These are phyloP conservation scores for Pugionium dolabratum DNA, from an alignment of 345 rosid species.

Conservation along the genomic window DNA sequence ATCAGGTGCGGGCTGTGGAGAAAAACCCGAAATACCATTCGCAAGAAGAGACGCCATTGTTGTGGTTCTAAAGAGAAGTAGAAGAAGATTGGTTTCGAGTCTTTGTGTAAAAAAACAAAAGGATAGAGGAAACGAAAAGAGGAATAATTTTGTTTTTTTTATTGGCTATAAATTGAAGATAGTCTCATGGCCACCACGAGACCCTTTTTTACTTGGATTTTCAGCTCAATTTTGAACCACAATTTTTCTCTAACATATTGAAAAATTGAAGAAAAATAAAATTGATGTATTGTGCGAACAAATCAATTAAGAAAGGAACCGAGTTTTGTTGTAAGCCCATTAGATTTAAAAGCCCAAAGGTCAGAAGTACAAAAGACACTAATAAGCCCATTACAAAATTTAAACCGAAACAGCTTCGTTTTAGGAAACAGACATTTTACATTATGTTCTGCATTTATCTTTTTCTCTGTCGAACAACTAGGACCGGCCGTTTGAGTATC, in stretches of 20 bases:
- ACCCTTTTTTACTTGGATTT: not conserved
- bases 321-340: too few relatives aligned
- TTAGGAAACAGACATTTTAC: too few relatives aligned
- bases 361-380: too few relatives aligned
- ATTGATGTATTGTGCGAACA: too few relatives aligned
- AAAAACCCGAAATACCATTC: conserved; percentile 48
- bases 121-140: not conserved
- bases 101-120: conserved; percentile 18
- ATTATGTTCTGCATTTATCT: too few relatives aligned
- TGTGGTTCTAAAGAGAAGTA: conserved; percentile 36
- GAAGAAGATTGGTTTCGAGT: conserved; percentile 12
- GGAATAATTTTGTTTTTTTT: not conserved
- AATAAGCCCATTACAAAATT: too few relatives aligned
- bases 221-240: conserved; percentile 16
- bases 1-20: conserved; percentile 40
- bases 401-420: too few relatives aligned
- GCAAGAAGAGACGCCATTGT: conserved; percentile 52
- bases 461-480: too few relatives aligned
- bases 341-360: too few relatives aligned
- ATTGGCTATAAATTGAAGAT: conserved; percentile 20
- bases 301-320: too few relatives aligned
- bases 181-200: conserved; percentile 32
- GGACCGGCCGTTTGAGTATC: too few relatives aligned
- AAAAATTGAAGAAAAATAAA: too few relatives aligned
- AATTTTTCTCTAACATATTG: not conserved